Evolutionary conservation across 345 rosid species (phyloP).

Genomic region (Rubroshorea leprosula): DNA sequence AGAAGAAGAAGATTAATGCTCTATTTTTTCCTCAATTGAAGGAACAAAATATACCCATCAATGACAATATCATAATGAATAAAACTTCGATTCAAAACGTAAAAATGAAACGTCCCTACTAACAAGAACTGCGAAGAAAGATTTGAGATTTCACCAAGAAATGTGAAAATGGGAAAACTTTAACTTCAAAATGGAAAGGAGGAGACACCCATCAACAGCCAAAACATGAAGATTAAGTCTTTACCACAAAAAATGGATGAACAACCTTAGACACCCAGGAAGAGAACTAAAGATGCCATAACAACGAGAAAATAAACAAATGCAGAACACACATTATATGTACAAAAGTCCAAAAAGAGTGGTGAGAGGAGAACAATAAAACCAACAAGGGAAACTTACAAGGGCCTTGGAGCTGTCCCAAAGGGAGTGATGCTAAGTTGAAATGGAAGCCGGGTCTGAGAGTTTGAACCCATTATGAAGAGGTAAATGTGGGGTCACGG

Average conservation of each 20-base stretch:
- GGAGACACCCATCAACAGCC: constrained; percentile 10
- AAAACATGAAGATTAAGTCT: neutral
- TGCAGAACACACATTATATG: too few species aligned
- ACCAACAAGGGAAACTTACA: constrained; percentile 15
- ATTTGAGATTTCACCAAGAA: neutral
- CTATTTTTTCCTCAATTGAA: neutral
- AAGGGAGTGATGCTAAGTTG: neutral
- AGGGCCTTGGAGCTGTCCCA: constrained; percentile 16
- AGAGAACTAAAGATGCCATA: neutral
- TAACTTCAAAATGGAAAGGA: constrained; percentile 7
- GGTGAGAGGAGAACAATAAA: neutral
- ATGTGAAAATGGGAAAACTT: constrained; percentile 6
- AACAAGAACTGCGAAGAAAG: constrained; percentile 3
- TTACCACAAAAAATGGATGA: constrained; percentile 7
- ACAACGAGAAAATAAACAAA: constrained; percentile 6
- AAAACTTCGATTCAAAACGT: neutral
- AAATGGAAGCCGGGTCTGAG: constrained; percentile 55
- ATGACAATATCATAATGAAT: neutral
- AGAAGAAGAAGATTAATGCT: neutral
- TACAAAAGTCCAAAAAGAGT: neutral
- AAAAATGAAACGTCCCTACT: neutral
- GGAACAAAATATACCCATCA: constrained; percentile 7
- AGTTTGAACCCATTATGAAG: constrained; percentile 30
- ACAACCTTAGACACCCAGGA: neutral
- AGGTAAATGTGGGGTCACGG: constrained; percentile 8